These are phyloP conservation scores for Prinsepia uniflora DNA, from an alignment of 306 rosid species.

Conservation along the genomic window DNA sequence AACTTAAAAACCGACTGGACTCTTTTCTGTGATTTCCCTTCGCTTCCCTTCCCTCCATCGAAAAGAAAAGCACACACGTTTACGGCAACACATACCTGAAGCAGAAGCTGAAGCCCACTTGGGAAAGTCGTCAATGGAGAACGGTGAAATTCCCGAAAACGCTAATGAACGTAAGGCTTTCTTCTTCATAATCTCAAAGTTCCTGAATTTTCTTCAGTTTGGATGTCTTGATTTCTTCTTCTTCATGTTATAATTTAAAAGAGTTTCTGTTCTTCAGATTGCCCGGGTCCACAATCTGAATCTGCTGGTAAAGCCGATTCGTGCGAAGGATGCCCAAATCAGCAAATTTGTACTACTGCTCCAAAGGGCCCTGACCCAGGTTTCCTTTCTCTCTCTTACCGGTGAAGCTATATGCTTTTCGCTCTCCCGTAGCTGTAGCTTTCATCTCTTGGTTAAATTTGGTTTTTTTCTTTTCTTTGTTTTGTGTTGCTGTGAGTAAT, in stretches of 20 bases:
- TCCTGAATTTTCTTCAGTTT: no score
- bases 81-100: background rate
- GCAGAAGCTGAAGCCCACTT: background rate
- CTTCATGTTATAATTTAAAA: background rate
- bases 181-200: no score
- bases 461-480: background rate
- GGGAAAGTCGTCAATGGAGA: constrained; percentile 38
- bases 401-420: background rate
- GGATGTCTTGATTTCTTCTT: background rate
- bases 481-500: background rate
- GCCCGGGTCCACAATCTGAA: no score
- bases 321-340: constrained; percentile 90
- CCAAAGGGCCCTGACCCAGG: constrained; percentile 98
- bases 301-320: constrained; percentile 71
- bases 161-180: constrained; percentile 53
- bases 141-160: constrained; percentile 67
- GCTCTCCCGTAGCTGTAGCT: background rate
- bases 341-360: constrained; percentile 78
- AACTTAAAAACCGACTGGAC: background rate
- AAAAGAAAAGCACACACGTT: no score
- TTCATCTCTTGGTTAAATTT: background rate
- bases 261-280: no score
- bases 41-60: background rate
- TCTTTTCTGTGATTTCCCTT: background rate
- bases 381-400: constrained; percentile 16